Base-by-base conservation (phyloP, 495 filamentous ascomycete species). In the Lepidopterella palustris region DNA sequence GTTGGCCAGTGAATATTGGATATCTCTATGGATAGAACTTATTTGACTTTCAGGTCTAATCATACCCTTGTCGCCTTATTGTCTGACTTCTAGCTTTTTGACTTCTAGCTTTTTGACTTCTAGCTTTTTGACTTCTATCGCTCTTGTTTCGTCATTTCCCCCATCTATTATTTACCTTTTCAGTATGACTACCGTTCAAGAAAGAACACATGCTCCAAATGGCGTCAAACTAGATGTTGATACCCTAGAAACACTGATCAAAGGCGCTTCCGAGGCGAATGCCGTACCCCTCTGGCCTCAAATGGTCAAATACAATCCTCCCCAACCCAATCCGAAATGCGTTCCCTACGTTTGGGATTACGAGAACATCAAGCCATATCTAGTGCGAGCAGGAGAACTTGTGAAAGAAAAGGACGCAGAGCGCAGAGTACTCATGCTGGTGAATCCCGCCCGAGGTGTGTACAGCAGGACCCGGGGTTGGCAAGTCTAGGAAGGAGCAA, bases 351-450 rank as follows among this genome's bases (percentile, higher is more conserved):
- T 77, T 5, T 79, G 77, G 77, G 63, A 64, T 20, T 79, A 78
- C 57, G 63, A 75, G 1, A 47, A 67, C 13, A 72, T 80, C 15
- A 65, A 72, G 5, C 74, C 77, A 0, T 68, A 72, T 48, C 66
- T 80, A 3, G 59, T 76, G 27, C 62, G 70, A 28, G 73, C 77
- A 0, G 76, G 77, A 0, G 65, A 77, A 8, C 62, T 79, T 20
- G 64, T 78, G 27, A 68, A 64, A 0, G 76, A 73, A 24, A 68
- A 72, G n/a, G 68, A 78, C 51, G 77, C 77, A 6, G 77, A 80
- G 53, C 53, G 77, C 35, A 60, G 77, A 32, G 77, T 80, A 3
- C 61, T 78, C 23, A 80, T 79, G 77, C 62, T 80, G 3, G 66
- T 77, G 20, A 80, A 80, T 58, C 77, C 77, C 10, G 67, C 71